Evolutionary conservation across 2,329 filamentous ascomycete species (phyloP).

Genomic region (Xylariaceae sp.): DNA sequence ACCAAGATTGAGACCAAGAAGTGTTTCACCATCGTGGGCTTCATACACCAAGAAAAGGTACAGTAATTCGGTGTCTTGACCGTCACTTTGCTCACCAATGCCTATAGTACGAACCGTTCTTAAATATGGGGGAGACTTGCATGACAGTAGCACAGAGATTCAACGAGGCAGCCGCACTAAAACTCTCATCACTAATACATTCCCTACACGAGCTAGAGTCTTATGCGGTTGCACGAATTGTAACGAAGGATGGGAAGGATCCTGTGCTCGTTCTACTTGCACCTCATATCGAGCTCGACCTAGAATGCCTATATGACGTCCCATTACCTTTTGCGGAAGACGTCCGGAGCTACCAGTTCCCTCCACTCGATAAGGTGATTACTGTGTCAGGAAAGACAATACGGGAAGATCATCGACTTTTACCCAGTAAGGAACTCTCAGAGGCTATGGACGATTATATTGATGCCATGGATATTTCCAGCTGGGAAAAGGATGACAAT

Average conservation of each 20-base stretch:
- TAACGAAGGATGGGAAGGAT: slow-evolving; percentile 79
- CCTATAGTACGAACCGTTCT: slow-evolving; percentile 74
- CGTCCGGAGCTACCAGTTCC: slow-evolving; percentile 85
- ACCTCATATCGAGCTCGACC: slow-evolving; percentile 75
- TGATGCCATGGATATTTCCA: slow-evolving; percentile 86
- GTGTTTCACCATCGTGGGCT: slow-evolving; percentile 82
- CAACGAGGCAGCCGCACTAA: slow-evolving; percentile 81
- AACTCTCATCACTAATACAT: slow-evolving; percentile 86
- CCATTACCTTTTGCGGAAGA: slow-evolving; percentile 94
- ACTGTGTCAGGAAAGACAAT: slow-evolving; percentile 83
- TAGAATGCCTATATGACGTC: slow-evolving; percentile 86
- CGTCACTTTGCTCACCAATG: slow-evolving; percentile 22
- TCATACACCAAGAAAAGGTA: slow-evolving; percentile 74
- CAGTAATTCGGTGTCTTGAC: slow-evolving; percentile 11
- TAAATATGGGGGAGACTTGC: slow-evolving; percentile 80
- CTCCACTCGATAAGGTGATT: slow-evolving; percentile 82
- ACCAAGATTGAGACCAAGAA: slow-evolving; percentile 82
- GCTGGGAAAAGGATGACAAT: slow-evolving; percentile 71
- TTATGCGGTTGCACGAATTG: slow-evolving; percentile 84
- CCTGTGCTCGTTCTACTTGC: slow-evolving; percentile 78
- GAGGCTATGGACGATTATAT: slow-evolving; percentile 90
- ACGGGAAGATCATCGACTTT: slow-evolving; percentile 78
- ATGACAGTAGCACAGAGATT: slow-evolving; percentile 75
- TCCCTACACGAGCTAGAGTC: slow-evolving; percentile 83
- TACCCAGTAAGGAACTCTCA: slow-evolving; percentile 74